Percentiles rank a stretch among this genome's conserved stretches.
Evolutionary conservation across 2,329 filamentous ascomycete species (phyloP).

Genomic region (Aspergillus hortae): DNA sequence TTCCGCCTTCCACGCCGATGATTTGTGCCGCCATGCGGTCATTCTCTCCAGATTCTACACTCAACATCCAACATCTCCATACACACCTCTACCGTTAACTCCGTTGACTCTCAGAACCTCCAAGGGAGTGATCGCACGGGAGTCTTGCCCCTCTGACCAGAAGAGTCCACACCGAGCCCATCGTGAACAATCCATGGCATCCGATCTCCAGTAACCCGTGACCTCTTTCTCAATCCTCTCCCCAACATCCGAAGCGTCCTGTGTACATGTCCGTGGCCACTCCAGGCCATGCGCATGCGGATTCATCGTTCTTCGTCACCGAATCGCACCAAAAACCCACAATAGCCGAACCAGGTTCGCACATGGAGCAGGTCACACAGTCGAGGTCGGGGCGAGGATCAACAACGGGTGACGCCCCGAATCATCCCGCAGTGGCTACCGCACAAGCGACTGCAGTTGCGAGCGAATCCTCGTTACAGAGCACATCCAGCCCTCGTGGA

Average conservation of each 20-base stretch:
- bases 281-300: constrained; percentile 27
- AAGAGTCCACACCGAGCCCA: background rate
- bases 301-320: constrained; percentile 10
- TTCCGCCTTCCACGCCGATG: constrained; percentile 12
- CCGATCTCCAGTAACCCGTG: constrained; percentile 29
- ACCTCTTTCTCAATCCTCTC: constrained; percentile 14
- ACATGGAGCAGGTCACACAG: constrained; percentile 32
- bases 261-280: constrained; percentile 22
- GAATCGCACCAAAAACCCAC: constrained; percentile 8
- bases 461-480: constrained; percentile 10
- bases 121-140: too few relatives aligned
- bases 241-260: constrained; percentile 8
- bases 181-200: constrained; percentile 14
- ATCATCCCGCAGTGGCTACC: constrained; percentile 13
- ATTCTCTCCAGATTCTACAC: constrained; percentile 5
- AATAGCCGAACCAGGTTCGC: constrained; percentile 16
- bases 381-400: constrained; percentile 17
- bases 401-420: constrained; percentile 15
- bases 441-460: constrained; percentile 14
- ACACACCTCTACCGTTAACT: too few relatives aligned
- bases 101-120: too few relatives aligned
- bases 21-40: constrained; percentile 16
- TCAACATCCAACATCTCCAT: background rate
- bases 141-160: background rate
- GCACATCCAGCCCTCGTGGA: constrained; percentile 11